Evolutionary conservation across 257 asterid species (phyloP), one percentile per base, ranked within the genome.

Genomic region (Prunella vulgaris): DNA sequence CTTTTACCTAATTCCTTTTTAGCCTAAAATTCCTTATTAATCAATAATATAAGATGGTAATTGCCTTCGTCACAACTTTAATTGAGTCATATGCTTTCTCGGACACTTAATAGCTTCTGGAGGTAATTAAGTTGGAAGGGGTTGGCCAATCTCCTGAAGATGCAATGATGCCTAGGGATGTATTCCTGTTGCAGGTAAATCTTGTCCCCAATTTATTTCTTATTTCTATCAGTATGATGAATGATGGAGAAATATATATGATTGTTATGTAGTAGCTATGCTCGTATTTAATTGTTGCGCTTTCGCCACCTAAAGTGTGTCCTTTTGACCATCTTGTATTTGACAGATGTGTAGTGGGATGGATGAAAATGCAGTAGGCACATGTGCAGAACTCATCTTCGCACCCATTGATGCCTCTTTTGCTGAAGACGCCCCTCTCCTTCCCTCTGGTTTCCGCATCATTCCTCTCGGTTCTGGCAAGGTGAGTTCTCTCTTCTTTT

Each of bases 331-430:
- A 14, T 35, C 38, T 33, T 10, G 10, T 7, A 1, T 35, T 35
- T 35, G 12, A 35, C 87, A 89, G 97, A 75, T 87, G 57, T 85
- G 97, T 70, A 77, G 92, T 60, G 97, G 97, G 74, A 79, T 92
- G 91, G 97, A 92, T 75, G 96, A 92, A 84, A 92, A 81, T 61
- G 93, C 97, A 9, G 77, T 92, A 10, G 97, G 97, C 65, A 83
- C 95, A 10, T 85, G 90, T 13, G 93, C 96, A 1, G 97, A 92
- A 74, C 96, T 92, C 64, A 82, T 92, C 75, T 92, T 92, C 71
- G 96, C 97, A 27, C 97, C 97, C 18, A 89, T 92, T 20, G 97
- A 92, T 78, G 93, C 96, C 57, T 85, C 96, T 5, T 92, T 92
- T 79, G 93, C 95, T 22, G 97, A 92, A 82, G 97, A 89, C 74